These are phyloP conservation scores for Ramichloridium luteum DNA, from an alignment of 2,329 filamentous ascomycete genomes.

Conservation along the genomic window DNA sequence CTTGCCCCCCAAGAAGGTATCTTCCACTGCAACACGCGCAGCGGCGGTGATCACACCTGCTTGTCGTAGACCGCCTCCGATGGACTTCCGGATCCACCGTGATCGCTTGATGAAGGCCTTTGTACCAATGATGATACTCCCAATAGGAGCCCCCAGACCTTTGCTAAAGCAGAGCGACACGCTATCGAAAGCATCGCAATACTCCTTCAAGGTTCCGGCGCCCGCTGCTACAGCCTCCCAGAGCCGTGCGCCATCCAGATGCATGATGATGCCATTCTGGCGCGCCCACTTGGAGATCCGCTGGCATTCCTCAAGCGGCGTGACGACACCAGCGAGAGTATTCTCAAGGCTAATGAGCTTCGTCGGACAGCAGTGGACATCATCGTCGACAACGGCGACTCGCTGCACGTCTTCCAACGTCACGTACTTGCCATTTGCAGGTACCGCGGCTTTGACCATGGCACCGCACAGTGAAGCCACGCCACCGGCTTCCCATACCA, in stretches of 20 bases:
- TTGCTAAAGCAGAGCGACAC: constrained; percentile 72
- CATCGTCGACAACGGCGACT: constrained; percentile 51
- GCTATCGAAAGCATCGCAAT: constrained; percentile 57
- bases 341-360: constrained; percentile 76
- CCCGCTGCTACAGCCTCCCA: constrained; percentile 70
- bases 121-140: constrained; percentile 56
- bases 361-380: constrained; percentile 70
- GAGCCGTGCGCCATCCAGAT: constrained; percentile 67
- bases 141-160: constrained; percentile 68
- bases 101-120: constrained; percentile 51
- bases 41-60: constrained; percentile 64
- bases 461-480: constrained; percentile 62
- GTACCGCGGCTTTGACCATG: constrained; percentile 52
- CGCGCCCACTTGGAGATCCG: constrained; percentile 57
- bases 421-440: constrained; percentile 59
- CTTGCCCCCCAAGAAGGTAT: constrained; percentile 61
- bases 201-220: constrained; percentile 55
- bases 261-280: constrained; percentile 53
- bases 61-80: constrained; percentile 69
- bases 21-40: constrained; percentile 63
- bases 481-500: constrained; percentile 56
- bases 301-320: constrained; percentile 59
- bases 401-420: constrained; percentile 65
- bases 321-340: constrained; percentile 66
- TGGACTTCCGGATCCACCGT: constrained; percentile 65